phyloP scores from a whole-genome alignment of 2,329 filamentous ascomycete genomes.

The Scortechinia acanthostroma region DNA sequence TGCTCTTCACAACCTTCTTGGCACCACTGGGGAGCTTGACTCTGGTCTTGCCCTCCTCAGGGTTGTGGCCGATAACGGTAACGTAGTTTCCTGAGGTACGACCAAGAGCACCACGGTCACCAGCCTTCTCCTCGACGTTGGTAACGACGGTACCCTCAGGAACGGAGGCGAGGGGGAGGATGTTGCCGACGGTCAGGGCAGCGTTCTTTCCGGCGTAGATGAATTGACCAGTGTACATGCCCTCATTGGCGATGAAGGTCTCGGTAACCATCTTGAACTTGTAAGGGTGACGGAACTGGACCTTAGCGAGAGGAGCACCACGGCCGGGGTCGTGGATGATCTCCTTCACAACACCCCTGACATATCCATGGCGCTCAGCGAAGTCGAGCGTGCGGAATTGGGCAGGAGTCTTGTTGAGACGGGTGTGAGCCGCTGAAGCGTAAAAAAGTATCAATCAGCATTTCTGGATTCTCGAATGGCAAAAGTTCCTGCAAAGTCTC shows the following conservation, averaged over 20 bases:
- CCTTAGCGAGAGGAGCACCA: slow-evolving; percentile 94
- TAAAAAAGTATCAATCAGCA: slow-evolving; percentile 6
- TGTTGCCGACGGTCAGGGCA: slow-evolving; percentile 90
- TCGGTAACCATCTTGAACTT: slow-evolving; percentile 94
- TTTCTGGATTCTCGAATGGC: slow-evolving; percentile 2
- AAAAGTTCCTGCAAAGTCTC: no score
- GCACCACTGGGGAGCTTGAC: slow-evolving; percentile 98
- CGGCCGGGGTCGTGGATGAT: slow-evolving; percentile 98
- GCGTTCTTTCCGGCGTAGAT: slow-evolving; percentile 99
- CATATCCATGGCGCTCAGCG: slow-evolving; percentile 93
- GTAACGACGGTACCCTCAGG: slow-evolving; percentile 98
- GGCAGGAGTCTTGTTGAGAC: slow-evolving; percentile 88
- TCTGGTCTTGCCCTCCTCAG: slow-evolving; percentile 97
- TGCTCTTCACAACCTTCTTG: slow-evolving; percentile 97
- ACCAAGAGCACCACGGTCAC: slow-evolving; percentile 91
- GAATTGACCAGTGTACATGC: slow-evolving; percentile 99
- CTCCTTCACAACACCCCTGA: slow-evolving; percentile 95
- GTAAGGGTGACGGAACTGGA: slow-evolving; percentile 97
- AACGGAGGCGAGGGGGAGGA: slow-evolving; percentile 87
- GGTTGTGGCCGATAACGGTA: slow-evolving; percentile 95
- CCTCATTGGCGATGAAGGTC: slow-evolving; percentile 99
- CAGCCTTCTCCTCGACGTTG: slow-evolving; percentile 98
- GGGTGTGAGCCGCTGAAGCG: slow-evolving; percentile 68
- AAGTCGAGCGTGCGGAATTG: slow-evolving; percentile 97
- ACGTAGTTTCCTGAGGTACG: slow-evolving; percentile 99